A percentile compares a stretch with the other conserved stretches of the same genome.
These are phyloP conservation scores for Pontederia paniculata DNA, from an alignment of 176 grass and related monocot species.

Conservation along the genomic window DNA sequence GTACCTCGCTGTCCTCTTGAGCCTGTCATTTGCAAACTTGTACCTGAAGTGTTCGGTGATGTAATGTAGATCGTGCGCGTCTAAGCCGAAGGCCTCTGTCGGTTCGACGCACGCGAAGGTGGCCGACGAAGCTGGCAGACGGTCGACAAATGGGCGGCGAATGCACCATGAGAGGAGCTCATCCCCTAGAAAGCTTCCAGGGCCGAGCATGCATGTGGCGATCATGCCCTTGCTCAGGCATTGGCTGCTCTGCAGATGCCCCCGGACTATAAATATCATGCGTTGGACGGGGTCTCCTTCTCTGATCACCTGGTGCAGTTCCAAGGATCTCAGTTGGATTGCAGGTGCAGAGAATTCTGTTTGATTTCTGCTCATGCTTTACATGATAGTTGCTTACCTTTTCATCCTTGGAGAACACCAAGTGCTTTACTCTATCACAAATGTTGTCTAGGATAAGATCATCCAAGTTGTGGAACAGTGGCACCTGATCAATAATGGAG, in stretches of 20 bases:
- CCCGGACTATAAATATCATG: conserved; percentile 85
- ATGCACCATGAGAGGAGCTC: conserved; percentile 96
- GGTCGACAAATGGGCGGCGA: conserved; percentile 61
- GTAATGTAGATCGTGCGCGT: conserved; percentile 66
- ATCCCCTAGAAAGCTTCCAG: conserved; percentile 84
- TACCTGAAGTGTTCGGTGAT: conserved; percentile 98
- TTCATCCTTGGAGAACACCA: conserved; percentile 80
- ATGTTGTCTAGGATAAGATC: conserved; percentile 94
- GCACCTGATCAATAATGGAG: conserved; percentile 31
- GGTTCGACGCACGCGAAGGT: conserved; percentile 72
- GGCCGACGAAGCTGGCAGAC: conserved; percentile 67
- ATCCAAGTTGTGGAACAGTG: conserved; percentile 90
- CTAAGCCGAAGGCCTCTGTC: conserved; percentile 63
- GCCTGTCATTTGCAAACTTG: conserved; percentile 84
- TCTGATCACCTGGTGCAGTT: conserved; percentile 50
- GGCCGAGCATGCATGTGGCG: conserved; percentile 58
- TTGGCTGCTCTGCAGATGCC: conserved; percentile 61
- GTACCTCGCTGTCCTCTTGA: conserved; percentile 79
- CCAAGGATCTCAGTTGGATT: background rate
- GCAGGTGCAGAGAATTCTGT: background rate
- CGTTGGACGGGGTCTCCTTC: conserved; percentile 90
- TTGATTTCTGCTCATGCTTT: too few relatives aligned
- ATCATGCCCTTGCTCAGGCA: conserved; percentile 69
- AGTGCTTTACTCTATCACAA: conserved; percentile 61
- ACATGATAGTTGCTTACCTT: conserved; percentile 25